These are phyloP conservation scores for Populus pruinosa DNA, from an alignment of 345 rosid genomes.

Conservation along the genomic window DNA sequence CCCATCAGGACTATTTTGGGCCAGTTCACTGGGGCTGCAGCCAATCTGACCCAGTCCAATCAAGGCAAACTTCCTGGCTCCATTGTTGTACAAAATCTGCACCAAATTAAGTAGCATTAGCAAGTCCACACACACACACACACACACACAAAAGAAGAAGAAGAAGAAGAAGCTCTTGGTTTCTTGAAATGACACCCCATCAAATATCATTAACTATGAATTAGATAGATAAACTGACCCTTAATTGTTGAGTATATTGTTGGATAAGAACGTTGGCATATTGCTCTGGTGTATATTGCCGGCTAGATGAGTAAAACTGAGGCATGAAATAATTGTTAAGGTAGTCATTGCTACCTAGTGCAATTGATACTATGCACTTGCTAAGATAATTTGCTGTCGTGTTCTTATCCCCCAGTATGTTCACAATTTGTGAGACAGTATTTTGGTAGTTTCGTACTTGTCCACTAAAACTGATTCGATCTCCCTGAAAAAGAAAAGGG, in stretches of 20 bases:
- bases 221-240: constrained; percentile 28
- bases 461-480: constrained; percentile 60
- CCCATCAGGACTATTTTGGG: constrained; percentile 62
- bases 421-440: constrained; percentile 58
- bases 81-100: constrained; percentile 59
- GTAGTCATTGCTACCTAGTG: constrained; percentile 91
- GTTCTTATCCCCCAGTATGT: constrained; percentile 53
- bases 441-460: constrained; percentile 64
- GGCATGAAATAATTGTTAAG: constrained; percentile 96
- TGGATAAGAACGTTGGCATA: constrained; percentile 58
- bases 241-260: constrained; percentile 54
- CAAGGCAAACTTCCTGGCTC: constrained; percentile 80
- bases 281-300: constrained; percentile 51
- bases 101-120: not conserved
- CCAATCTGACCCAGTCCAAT: constrained; percentile 81
- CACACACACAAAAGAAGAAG: too few relatives aligned
- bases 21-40: constrained; percentile 77
- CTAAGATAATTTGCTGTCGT: constrained; percentile 54
- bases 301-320: constrained; percentile 42
- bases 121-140: not conserved
- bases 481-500: constrained; percentile 47
- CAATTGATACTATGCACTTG: constrained; percentile 63
- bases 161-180: not conserved
- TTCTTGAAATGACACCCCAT: not conserved
- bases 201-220: not conserved